A percentile compares a stretch with the other conserved stretches of the same genome.
Evolutionary conservation across 2,329 filamentous ascomycete genomes (phyloP).

Genomic region (Fusarium equiseti): DNA sequence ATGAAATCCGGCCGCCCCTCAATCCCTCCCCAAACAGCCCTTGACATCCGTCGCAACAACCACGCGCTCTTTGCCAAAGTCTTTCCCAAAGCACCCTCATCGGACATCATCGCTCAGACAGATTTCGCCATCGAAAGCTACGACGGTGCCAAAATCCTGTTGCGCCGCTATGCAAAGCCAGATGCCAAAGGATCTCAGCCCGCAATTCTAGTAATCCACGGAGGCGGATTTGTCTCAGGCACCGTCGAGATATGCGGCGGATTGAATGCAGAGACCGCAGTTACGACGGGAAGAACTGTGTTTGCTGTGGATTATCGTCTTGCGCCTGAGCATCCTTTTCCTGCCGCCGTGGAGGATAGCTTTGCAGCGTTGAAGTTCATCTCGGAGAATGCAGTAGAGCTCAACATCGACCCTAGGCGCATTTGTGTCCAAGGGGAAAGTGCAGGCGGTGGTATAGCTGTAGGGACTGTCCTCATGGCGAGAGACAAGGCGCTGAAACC

Average conservation of each 20-base stretch:
- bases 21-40: constrained; percentile 17
- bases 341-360: constrained; percentile 31
- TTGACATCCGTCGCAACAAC: constrained; percentile 23
- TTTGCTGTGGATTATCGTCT: constrained; percentile 43
- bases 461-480: constrained; percentile 25
- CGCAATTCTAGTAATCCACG: constrained; percentile 29
- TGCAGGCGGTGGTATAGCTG: constrained; percentile 33
- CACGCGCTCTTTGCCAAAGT: constrained; percentile 14
- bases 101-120: constrained; percentile 19
- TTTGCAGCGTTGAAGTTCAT: constrained; percentile 37
- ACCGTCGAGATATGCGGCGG: constrained; percentile 18
- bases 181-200: constrained; percentile 30
- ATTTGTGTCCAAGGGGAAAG: constrained; percentile 38
- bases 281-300: constrained; percentile 19
- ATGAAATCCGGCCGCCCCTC: constrained; percentile 22
- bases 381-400: constrained; percentile 19
- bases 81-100: constrained; percentile 10
- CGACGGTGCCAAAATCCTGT: constrained; percentile 24
- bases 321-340: constrained; percentile 36
- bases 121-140: constrained; percentile 29
- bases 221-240: constrained; percentile 34
- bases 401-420: constrained; percentile 33
- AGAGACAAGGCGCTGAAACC: constrained; percentile 35
- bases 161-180: constrained; percentile 30
- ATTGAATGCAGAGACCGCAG: neutral